Evolutionary conservation across 1,139 yeast species (phyloP).

Genomic region (Hyphopichia wangnamkhiaoensis): DNA sequence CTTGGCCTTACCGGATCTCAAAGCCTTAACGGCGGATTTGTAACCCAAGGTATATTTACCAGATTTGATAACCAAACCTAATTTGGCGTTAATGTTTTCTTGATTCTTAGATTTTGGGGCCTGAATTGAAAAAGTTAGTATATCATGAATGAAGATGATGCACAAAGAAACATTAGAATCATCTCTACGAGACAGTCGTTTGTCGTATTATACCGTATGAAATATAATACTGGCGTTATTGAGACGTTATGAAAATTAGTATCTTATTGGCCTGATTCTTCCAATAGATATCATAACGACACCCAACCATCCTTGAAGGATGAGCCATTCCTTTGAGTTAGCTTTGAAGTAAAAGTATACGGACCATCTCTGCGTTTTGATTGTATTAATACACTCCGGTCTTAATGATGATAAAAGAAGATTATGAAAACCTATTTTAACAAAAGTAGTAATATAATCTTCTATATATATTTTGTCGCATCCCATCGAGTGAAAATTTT

Average conservation of each 20-base stretch:
- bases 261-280: too few relatives aligned
- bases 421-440: neutral
- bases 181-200: slow-evolving; percentile 2
- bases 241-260: too few relatives aligned
- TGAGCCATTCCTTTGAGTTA: neutral
- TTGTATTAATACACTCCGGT: slow-evolving; percentile 84
- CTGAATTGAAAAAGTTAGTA: slow-evolving; percentile 50
- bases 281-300: too few relatives aligned
- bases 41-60: slow-evolving; percentile 99
- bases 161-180: neutral
- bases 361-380: slow-evolving; percentile 94
- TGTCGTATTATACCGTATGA: too few relatives aligned
- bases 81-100: slow-evolving; percentile 97
- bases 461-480: too few relatives aligned
- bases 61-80: slow-evolving; percentile 97
- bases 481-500: slow-evolving; percentile 1
- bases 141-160: too few relatives aligned
- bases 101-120: slow-evolving; percentile 94
- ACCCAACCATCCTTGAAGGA: too few relatives aligned
- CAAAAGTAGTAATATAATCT: too few relatives aligned
- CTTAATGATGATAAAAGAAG: slow-evolving; percentile 30
- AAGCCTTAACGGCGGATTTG: slow-evolving; percentile 98
- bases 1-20: slow-evolving; percentile 99
- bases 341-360: slow-evolving; percentile 41
- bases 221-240: too few relatives aligned